Evolutionary conservation across 495 filamentous ascomycete genomes (phyloP).

Genomic region (Durotheca rogersii): DNA sequence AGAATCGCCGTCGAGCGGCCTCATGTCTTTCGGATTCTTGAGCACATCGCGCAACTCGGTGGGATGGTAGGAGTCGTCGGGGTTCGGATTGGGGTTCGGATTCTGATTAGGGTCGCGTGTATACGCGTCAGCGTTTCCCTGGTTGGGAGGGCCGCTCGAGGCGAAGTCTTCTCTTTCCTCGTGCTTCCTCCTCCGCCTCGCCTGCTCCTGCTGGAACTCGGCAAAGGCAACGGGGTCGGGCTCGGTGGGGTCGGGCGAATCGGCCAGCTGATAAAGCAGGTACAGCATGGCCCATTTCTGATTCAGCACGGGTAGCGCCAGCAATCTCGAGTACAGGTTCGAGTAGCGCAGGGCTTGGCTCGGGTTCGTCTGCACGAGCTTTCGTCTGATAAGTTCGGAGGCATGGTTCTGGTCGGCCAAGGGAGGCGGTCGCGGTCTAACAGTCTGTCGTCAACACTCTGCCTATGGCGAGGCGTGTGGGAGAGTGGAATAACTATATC

Average conservation of each 20-base stretch:
- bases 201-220: constrained; percentile 36
- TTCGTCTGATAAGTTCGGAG: constrained; percentile 85
- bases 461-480: constrained; percentile 8
- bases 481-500: background rate
- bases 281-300: constrained; percentile 97
- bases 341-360: constrained; percentile 86
- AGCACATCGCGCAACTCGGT: constrained; percentile 37
- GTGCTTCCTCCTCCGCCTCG: constrained; percentile 22
- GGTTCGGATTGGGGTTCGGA: too few species aligned
- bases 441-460: constrained; percentile 6
- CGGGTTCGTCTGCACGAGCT: constrained; percentile 73
- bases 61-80: constrained; percentile 30
- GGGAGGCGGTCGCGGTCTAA: constrained; percentile 35
- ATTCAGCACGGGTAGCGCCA: constrained; percentile 84
- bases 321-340: constrained; percentile 80
- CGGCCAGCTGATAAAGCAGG: constrained; percentile 78
- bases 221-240: constrained; percentile 39
- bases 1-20: constrained; percentile 27
- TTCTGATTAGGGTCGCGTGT: constrained; percentile 17
- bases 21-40: constrained; percentile 34
- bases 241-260: constrained; percentile 54
- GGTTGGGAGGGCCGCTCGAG: constrained; percentile 30
- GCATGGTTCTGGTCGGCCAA: constrained; percentile 79
- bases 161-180: constrained; percentile 27
- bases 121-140: constrained; percentile 12